Conservation (phyloP, 441 rosid genomes). For the Bruguiera hainesii region DNA sequence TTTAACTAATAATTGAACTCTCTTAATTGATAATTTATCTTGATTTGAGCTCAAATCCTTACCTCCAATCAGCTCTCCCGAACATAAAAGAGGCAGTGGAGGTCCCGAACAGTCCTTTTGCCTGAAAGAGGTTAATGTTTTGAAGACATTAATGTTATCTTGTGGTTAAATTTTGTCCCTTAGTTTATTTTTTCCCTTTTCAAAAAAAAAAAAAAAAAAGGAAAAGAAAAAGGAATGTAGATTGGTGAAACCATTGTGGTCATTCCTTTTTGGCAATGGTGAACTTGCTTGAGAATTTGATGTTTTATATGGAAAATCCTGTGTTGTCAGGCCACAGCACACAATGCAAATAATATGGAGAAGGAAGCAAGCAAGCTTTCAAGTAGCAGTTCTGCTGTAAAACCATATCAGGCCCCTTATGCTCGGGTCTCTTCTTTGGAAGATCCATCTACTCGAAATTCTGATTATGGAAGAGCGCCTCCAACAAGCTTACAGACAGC, state of each 20-base stretch:
- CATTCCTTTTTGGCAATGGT: conserved; percentile 4
- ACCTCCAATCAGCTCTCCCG: not conserved
- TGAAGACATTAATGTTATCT: not conserved
- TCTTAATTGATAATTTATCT: no score
- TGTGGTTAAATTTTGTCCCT: no score
- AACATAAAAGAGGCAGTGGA: not conserved
- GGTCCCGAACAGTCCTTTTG: conserved; percentile 1
- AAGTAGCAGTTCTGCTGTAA: conserved; percentile 37
- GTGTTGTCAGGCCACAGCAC: conserved; percentile 52
- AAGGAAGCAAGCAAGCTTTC: conserved; percentile 43
- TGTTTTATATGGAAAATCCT: conserved; percentile 14
- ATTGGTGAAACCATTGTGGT: not conserved
- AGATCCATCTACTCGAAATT: conserved; percentile 56
- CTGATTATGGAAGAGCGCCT: conserved; percentile 61
- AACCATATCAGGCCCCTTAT: conserved; percentile 73
- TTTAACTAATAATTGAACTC: not conserved
- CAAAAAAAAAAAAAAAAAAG: not conserved
- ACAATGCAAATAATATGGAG: conserved; percentile 31
- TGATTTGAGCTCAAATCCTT: no score
- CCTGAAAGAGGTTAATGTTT: not conserved
- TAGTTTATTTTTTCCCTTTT: no score
- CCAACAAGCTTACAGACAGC: conserved; percentile 38
- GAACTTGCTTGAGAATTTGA: conserved; percentile 21
- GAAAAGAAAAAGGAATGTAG: not conserved
- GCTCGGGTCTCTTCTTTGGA: conserved; percentile 83